Conservation (phyloP, 1,284 basidiomycete species). For the Rhodotorula sp. region DNA sequence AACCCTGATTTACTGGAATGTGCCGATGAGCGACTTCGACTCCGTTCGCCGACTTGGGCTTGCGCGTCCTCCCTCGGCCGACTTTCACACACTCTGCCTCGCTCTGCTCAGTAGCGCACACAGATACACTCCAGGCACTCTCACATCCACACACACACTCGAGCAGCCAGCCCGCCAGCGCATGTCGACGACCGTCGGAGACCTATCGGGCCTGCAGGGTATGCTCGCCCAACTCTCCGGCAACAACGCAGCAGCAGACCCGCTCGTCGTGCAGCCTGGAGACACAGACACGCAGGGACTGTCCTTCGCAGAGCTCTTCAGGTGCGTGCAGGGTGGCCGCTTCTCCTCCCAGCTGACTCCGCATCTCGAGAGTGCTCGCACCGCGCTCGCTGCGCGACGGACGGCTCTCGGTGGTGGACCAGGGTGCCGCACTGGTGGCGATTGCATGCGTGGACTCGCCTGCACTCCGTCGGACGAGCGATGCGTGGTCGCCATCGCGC, state of each 20-base stretch:
- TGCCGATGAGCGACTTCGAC: too few species aligned
- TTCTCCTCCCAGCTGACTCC: background rate
- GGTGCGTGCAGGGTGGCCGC: conserved; percentile 8
- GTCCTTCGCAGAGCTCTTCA: conserved; percentile 25
- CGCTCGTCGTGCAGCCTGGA: background rate
- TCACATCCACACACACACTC: background rate
- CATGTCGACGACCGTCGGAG: background rate
- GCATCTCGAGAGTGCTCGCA: background rate
- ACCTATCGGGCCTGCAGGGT: conserved; percentile 5
- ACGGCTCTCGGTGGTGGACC: background rate
- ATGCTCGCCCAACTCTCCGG: background rate
- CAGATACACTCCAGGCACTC: background rate
- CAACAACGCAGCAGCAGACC: background rate
- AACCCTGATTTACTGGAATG: too few species aligned
- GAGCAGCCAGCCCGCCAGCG: background rate
- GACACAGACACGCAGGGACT: conserved; percentile 16
- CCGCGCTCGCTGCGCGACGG: background rate
- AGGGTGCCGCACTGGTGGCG: too few species aligned
- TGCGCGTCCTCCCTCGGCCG: background rate
- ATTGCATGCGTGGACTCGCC: too few species aligned
- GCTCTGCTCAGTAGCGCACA: background rate
- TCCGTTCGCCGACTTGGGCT: too few species aligned
- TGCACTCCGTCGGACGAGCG: too few species aligned
- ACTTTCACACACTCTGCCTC: background rate
- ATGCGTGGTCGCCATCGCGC: background rate